Evolutionary conservation across 106 monocot genomes (phyloP), one percentile per base, ranked within the genome.

Genomic region (Chionographis japonica): DNA sequence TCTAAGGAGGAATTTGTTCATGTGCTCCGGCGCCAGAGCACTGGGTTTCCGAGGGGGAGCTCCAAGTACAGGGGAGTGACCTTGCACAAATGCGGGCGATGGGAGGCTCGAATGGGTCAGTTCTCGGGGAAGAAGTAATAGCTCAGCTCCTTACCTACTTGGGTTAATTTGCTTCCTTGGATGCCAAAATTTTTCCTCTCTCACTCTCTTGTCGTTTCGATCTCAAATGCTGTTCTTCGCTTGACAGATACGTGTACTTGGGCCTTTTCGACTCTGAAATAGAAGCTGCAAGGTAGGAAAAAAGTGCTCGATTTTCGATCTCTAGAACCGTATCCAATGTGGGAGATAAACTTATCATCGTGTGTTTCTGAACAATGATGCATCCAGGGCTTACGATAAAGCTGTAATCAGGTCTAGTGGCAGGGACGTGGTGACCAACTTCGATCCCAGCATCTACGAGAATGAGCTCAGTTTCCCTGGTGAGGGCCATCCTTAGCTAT

Each of bases 361-460:
- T 27, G 27, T 27, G 27, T 27, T 27, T 27, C 27, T 27, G 27
- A 27, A 27, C 27, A 1, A 27, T 27, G 27, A 27, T 27, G 27
- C 27, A 27, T 27, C 27, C 60, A 92, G 92, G 75, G 92, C 85
- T 60, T 92, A 92, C 59, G 92, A 92, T 57, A 92, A 77, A 67
- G 92, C 92, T 2, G 92, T 88, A 16, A 92, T 92, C 71, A 85
- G 79, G 65, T 88, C 78, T 40, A 88, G 73, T 42, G 88, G 92
- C 43, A 88, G 74, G 56, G 88, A 92, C 19, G 92, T 85, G 0
- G 84, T 88, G 41, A 92, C 92, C 15, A 92, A 92, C 71, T 92
- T 92, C 8, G 85, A 92, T 72, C 78, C 70, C 8, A 68, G 70
- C 46, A 73, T 71, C 36, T 88, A 92, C 18, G 78, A 78, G 41